phyloP scores from a whole-genome alignment of 2,329 filamentous ascomycete species.

The Cucurbitaria berberidis region DNA sequence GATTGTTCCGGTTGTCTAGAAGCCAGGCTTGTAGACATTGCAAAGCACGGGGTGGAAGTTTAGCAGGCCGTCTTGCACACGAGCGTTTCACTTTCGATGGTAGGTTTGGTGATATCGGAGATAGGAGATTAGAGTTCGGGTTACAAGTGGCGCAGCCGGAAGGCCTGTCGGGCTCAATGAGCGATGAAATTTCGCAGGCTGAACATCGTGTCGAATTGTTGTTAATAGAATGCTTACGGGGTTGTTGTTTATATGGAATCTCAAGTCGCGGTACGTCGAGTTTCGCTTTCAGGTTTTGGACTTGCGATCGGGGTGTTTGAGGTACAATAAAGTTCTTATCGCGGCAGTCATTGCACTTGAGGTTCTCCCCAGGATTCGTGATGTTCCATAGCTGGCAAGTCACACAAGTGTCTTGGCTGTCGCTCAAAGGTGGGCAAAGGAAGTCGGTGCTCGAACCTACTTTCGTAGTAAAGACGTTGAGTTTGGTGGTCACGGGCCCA shows the following conservation, averaged over 20 bases:
- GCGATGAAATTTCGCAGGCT: conserved; percentile 27
- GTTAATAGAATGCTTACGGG: not conserved
- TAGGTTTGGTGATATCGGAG: conserved; percentile 12
- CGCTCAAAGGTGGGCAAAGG: conserved; percentile 10
- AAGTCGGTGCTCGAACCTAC: conserved; percentile 13
- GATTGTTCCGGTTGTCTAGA: conserved; percentile 35
- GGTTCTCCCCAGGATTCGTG: conserved; percentile 25
- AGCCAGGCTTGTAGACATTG: conserved; percentile 39
- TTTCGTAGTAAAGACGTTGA: conserved; percentile 31
- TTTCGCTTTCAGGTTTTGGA: conserved; percentile 4
- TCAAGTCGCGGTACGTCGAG: conserved; percentile 11
- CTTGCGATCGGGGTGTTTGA: not conserved
- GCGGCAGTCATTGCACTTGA: conserved; percentile 32
- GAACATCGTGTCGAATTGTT: conserved; percentile 22
- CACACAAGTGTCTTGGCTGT: conserved; percentile 19
- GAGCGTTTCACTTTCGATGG: conserved; percentile 33
- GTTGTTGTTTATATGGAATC: conserved; percentile 11
- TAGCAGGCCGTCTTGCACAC: conserved; percentile 33
- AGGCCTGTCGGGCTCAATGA: conserved; percentile 18
- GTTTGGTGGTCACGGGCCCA: conserved; percentile 24
- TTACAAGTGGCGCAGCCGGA: conserved; percentile 23
- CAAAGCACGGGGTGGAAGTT: conserved; percentile 39
- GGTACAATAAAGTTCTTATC: conserved; percentile 7
- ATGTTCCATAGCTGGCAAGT: conserved; percentile 33
- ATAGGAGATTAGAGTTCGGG: conserved; percentile 9